phyloP scores from a whole-genome alignment of 441 rosid genomes.

The Corymbia calophylla region DNA sequence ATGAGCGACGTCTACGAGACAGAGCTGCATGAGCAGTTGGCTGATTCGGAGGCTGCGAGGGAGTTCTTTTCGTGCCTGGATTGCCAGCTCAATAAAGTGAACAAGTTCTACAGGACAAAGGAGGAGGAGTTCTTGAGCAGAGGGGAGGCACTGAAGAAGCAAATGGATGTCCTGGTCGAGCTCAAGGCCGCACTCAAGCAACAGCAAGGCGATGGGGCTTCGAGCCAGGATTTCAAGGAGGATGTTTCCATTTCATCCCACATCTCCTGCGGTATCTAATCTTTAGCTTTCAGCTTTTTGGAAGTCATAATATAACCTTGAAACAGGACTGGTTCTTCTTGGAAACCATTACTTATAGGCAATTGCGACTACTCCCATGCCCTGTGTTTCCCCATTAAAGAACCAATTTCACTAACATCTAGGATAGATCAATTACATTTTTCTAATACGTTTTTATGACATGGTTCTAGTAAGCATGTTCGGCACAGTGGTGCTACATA shows the following conservation, averaged over 20 bases:
- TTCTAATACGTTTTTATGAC: neutral
- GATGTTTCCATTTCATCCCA: slow-evolving; percentile 76
- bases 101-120: slow-evolving; percentile 67
- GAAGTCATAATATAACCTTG: neutral
- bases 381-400: neutral
- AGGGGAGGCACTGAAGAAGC: slow-evolving; percentile 76
- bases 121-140: slow-evolving; percentile 91
- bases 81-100: slow-evolving; percentile 84
- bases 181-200: slow-evolving; percentile 55
- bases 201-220: slow-evolving; percentile 30
- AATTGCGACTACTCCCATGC: neutral
- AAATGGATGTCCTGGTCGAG: slow-evolving; percentile 74
- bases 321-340: neutral
- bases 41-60: slow-evolving; percentile 64
- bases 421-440: neutral
- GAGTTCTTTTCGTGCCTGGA: slow-evolving; percentile 82
- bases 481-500: neutral
- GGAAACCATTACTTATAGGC: neutral
- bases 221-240: slow-evolving; percentile 52
- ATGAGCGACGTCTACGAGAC: slow-evolving; percentile 76
- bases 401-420: neutral
- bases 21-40: slow-evolving; percentile 73
- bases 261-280: slow-evolving; percentile 55
- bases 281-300: neutral
- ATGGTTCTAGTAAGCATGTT: neutral